A percentile compares a stretch with the other conserved stretches of the same genome.
These are phyloP conservation scores for Magnolia sinica DNA, from an alignment of 164 flowering plant species.

Conservation along the genomic window DNA sequence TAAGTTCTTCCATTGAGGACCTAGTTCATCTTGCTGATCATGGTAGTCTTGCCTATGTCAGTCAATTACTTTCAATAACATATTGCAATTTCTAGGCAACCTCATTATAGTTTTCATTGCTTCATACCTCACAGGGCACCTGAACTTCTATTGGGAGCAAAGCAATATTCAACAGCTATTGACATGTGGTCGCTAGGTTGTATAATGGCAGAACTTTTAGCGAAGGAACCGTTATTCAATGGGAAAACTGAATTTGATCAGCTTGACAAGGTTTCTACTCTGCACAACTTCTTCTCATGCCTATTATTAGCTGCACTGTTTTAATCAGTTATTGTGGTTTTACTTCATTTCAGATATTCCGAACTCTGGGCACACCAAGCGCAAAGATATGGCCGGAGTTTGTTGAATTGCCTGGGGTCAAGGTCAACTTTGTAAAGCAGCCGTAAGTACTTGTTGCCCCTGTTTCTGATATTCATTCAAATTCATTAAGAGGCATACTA, in stretches of 20 bases:
- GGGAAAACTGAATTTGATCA: slow-evolving; percentile 68
- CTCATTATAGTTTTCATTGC: neutral
- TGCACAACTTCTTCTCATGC: neutral
- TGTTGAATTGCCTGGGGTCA: slow-evolving; percentile 74
- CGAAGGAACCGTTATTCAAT: slow-evolving; percentile 52
- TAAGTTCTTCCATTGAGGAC: too few relatives aligned
- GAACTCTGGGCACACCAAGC: slow-evolving; percentile 82
- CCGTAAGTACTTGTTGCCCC: slow-evolving; percentile 42
- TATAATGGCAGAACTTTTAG: slow-evolving; percentile 73
- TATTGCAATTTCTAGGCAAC: neutral
- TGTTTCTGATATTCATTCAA: neutral
- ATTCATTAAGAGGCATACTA: neutral
- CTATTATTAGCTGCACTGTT: neutral
- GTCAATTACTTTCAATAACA: too few relatives aligned
- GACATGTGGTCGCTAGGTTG: slow-evolving; percentile 94
- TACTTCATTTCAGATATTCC: slow-evolving; percentile 55
- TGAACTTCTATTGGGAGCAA: slow-evolving; percentile 62
- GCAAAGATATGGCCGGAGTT: slow-evolving; percentile 92
- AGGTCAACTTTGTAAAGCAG: slow-evolving; percentile 76
- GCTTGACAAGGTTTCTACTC: slow-evolving; percentile 48
- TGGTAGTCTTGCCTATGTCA: too few relatives aligned
- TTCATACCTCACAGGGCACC: slow-evolving; percentile 54
- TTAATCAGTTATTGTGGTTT: neutral
- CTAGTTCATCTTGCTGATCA: too few relatives aligned
- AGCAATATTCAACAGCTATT: slow-evolving; percentile 70